These are phyloP conservation scores for Alternaria consortialis DNA, from an alignment of 2,329 filamentous ascomycete species.

Conservation along the genomic window DNA sequence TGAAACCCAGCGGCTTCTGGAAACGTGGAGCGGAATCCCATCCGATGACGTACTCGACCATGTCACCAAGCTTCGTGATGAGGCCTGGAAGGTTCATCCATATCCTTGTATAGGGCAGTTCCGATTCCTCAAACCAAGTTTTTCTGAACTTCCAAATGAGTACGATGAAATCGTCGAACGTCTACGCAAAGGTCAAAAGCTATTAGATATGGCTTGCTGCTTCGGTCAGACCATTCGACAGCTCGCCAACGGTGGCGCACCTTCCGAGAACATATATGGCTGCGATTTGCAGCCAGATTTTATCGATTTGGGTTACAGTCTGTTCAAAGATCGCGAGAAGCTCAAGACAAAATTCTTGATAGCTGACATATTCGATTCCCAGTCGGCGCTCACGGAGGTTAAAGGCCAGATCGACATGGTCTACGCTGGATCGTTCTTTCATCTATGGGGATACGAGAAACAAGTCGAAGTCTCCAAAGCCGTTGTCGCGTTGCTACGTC, in stretches of 20 bases:
- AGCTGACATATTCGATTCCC: conserved; percentile 58
- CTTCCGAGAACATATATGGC: conserved; percentile 51
- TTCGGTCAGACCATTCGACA: conserved; percentile 56
- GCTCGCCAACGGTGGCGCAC: conserved; percentile 52
- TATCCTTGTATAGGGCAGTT: conserved; percentile 49
- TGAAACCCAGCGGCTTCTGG: conserved; percentile 43
- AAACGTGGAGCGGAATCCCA: conserved; percentile 50
- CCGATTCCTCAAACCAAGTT: conserved; percentile 41
- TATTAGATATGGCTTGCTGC: conserved; percentile 57
- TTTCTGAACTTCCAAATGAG: conserved; percentile 26
- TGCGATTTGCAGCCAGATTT: conserved; percentile 55
- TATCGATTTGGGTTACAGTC: conserved; percentile 62
- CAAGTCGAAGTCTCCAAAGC: conserved; percentile 45
- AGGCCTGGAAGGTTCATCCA: conserved; percentile 37
- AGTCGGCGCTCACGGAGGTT: conserved; percentile 38
- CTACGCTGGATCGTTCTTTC: conserved; percentile 55
- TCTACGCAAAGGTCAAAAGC: conserved; percentile 35
- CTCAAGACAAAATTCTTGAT: conserved; percentile 61
- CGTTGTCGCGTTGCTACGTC: conserved; percentile 45
- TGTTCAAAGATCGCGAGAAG: conserved; percentile 46
- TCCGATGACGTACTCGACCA: conserved; percentile 43
- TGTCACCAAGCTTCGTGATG: conserved; percentile 38
- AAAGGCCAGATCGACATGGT: conserved; percentile 50
- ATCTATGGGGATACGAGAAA: conserved; percentile 51
- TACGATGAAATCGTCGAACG: conserved; percentile 41